Evolutionary conservation across 2,329 filamentous ascomycete genomes (phyloP).

Genomic region (Akanthomyces muscarius): DNA sequence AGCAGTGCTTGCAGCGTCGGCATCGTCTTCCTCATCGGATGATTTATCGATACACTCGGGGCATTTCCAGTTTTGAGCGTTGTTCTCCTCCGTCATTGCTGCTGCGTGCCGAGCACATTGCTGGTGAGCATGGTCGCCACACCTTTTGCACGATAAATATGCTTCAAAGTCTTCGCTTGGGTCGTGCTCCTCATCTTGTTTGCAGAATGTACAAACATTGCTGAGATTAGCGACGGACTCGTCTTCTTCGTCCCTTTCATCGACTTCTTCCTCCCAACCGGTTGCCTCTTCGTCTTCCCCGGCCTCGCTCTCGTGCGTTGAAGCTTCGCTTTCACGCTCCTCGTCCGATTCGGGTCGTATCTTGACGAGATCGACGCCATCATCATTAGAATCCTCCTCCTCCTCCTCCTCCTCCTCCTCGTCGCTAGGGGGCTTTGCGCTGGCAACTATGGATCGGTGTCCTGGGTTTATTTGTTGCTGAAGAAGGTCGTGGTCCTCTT

Average conservation of each 20-base stretch:
- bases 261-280: conserved; percentile 53
- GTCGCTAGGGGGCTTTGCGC: not conserved
- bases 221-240: conserved; percentile 36
- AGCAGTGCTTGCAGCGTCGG: conserved; percentile 26
- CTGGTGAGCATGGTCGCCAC: conserved; percentile 62
- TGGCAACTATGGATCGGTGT: conserved; percentile 5
- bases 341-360: conserved; percentile 48
- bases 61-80: conserved; percentile 46
- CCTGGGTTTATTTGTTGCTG: conserved; percentile 25
- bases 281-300: conserved; percentile 32
- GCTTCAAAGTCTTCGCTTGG: conserved; percentile 77
- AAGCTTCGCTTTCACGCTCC: conserved; percentile 30
- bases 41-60: conserved; percentile 42
- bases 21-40: conserved; percentile 26
- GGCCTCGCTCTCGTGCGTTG: conserved; percentile 40
- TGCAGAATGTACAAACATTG: conserved; percentile 66
- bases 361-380: conserved; percentile 55
- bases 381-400: conserved; percentile 42
- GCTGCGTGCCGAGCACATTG: conserved; percentile 14
- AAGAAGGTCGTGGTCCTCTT: conserved; percentile 36
- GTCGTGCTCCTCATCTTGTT: conserved; percentile 76
- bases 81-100: conserved; percentile 12
- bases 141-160: conserved; percentile 71
- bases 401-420: conserved; percentile 30
- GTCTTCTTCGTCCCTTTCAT: conserved; percentile 55